Evolutionary conservation across 306 rosid species (phyloP).

Genomic region (Ormosia semicastrata): DNA sequence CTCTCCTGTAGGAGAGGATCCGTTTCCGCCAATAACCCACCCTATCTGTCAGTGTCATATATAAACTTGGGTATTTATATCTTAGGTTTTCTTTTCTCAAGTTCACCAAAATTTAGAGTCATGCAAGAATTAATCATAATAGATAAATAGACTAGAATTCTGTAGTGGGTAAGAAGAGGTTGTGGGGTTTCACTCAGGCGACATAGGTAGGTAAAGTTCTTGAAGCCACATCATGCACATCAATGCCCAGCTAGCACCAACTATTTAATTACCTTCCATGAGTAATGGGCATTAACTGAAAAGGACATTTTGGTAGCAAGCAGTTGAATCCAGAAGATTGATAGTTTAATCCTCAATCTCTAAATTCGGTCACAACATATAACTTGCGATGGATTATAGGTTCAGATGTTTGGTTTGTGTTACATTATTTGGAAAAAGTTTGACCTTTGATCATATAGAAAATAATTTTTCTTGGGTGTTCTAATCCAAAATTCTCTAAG

Average conservation of each 20-base stretch:
- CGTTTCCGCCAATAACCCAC: no score
- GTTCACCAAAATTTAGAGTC: background rate
- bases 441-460: background rate
- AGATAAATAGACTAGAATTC: background rate
- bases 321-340: background rate
- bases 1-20: no score
- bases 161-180: background rate
- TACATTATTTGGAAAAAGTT: background rate
- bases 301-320: conserved; percentile 25
- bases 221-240: conserved; percentile 23
- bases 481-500: background rate
- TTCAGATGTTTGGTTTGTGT: background rate
- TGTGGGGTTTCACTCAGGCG: conserved; percentile 7
- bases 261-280: conserved; percentile 29
- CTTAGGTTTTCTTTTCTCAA: background rate
- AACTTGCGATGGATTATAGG: background rate
- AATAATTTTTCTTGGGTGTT: background rate
- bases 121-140: background rate
- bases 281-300: conserved; percentile 18
- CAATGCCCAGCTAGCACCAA: conserved; percentile 20
- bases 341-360: conserved; percentile 17
- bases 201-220: conserved; percentile 17
- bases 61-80: background rate
- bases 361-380: conserved; percentile 6
- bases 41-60: background rate